A percentile compares a stretch with the other conserved stretches of the same genome.
These are phyloP conservation scores for Daedalea quercina DNA, from an alignment of 768 basidiomycete genomes.

Conservation along the genomic window DNA sequence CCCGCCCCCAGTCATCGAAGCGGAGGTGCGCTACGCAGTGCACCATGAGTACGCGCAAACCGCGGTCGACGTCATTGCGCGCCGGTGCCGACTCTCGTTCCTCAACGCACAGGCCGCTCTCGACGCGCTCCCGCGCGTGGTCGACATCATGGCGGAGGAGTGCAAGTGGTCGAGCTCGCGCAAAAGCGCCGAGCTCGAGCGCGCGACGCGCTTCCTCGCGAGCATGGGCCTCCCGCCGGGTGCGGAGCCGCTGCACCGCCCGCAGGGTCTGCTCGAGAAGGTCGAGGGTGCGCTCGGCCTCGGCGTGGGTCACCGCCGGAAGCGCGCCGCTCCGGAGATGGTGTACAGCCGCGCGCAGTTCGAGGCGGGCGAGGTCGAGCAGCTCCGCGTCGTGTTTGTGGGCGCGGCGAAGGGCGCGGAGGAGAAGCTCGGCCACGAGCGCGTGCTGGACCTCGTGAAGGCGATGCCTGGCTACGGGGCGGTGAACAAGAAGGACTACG, in stretches of 20 bases:
- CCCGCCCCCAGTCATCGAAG: constrained; percentile 63
- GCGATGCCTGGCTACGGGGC: constrained; percentile 46
- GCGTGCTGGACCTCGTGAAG: constrained; percentile 25
- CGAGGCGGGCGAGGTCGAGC: constrained; percentile 41
- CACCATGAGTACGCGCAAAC: constrained; percentile 88
- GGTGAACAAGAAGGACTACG: constrained; percentile 54
- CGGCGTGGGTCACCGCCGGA: constrained; percentile 6
- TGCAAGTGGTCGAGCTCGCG: constrained; percentile 66
- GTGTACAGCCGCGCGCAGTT: constrained; percentile 47
- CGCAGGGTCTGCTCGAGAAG: constrained; percentile 18
- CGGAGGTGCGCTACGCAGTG: constrained; percentile 86
- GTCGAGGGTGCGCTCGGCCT: constrained; percentile 18
- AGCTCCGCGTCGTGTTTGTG: constrained; percentile 32
- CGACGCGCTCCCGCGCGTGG: constrained; percentile 76
- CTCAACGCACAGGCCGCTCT: constrained; percentile 85
- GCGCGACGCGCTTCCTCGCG: constrained; percentile 59
- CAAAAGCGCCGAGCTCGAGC: constrained; percentile 50
- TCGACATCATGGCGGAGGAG: constrained; percentile 88
- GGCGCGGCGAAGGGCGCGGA: constrained; percentile 17
- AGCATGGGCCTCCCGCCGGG: constrained; percentile 81
- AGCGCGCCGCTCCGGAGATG: constrained; percentile 20
- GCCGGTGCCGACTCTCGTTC: constrained; percentile 90
- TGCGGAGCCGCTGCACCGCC: constrained; percentile 21
- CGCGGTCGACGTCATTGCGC: constrained; percentile 89
- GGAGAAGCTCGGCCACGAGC: constrained; percentile 29